These are phyloP conservation scores for Gynochthodes officinalis DNA, from an alignment of 257 asterid species.

Conservation along the genomic window DNA sequence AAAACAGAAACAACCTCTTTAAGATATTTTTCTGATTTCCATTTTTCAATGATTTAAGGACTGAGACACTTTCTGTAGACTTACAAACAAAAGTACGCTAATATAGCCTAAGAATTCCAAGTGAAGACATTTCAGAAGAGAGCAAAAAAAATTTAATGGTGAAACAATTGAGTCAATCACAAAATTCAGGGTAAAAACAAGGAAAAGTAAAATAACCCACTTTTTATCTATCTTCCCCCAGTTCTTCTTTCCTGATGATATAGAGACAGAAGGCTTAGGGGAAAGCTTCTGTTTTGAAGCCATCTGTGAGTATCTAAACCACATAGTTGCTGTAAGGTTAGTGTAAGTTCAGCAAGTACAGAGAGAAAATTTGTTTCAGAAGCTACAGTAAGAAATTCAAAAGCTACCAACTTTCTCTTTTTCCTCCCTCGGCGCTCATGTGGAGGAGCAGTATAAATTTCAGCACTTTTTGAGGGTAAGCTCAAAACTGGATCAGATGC, in stretches of 20 bases:
- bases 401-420: constrained; percentile 69
- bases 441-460: constrained; percentile 32
- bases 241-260: constrained; percentile 45
- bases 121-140: constrained; percentile 26
- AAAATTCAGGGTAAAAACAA: constrained; percentile 3
- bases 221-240: constrained; percentile 38
- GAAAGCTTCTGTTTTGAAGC: constrained; percentile 31
- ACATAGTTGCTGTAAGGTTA: neutral
- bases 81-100: constrained; percentile 32
- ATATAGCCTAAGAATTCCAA: constrained; percentile 40
- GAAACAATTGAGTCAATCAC: neutral
- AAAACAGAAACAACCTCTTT: constrained; percentile 47
- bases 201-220: constrained; percentile 33
- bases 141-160: neutral
- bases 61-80: constrained; percentile 38
- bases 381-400: constrained; percentile 12
- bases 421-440: constrained; percentile 61
- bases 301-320: constrained; percentile 54
- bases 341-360: neutral
- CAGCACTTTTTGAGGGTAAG: constrained; percentile 40
- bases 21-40: constrained; percentile 39
- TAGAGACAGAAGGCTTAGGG: constrained; percentile 33
- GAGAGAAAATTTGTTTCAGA: neutral
- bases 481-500: constrained; percentile 52
- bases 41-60: constrained; percentile 29